Evolutionary conservation across 192 early-diverging fungal species (phyloP).

Genomic region (Gigaspora rosea): DNA sequence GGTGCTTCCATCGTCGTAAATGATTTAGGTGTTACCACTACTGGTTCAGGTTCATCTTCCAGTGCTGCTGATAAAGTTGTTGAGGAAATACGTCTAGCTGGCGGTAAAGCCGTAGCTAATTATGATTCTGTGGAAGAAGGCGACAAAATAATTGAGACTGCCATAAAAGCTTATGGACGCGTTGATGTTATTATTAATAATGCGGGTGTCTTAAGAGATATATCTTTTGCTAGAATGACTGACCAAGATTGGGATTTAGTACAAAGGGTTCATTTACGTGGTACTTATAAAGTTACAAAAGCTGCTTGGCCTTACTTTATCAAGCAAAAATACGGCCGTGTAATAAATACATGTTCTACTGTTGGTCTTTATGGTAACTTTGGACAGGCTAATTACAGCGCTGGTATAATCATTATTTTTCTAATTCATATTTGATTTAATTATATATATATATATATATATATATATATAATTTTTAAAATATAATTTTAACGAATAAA

Average conservation of each 20-base stretch:
- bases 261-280: slow-evolving; percentile 86
- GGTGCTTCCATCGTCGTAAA: slow-evolving; percentile 96
- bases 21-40: slow-evolving; percentile 80
- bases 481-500: neutral
- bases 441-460: neutral
- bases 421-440: neutral
- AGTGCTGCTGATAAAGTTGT: slow-evolving; percentile 94
- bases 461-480: neutral
- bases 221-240: slow-evolving; percentile 87
- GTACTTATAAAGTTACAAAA: slow-evolving; percentile 91
- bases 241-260: slow-evolving; percentile 96
- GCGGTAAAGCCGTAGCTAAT: slow-evolving; percentile 89
- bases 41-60: slow-evolving; percentile 71
- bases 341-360: slow-evolving; percentile 93
- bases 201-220: slow-evolving; percentile 96
- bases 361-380: slow-evolving; percentile 95
- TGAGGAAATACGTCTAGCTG: slow-evolving; percentile 77
- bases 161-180: slow-evolving; percentile 80
- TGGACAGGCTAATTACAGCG: slow-evolving; percentile 56
- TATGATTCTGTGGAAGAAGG: slow-evolving; percentile 98
- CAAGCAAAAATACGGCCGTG: slow-evolving; percentile 92
- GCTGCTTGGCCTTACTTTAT: slow-evolving; percentile 95
- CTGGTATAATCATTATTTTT: slow-evolving; percentile 23
- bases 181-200: slow-evolving; percentile 93
- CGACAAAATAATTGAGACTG: slow-evolving; percentile 90